Percentiles rank a stretch among this genome's conserved stretches.
phyloP scores from a whole-genome alignment of 805 yeast genomes.

The Kluyveromyces nonfermentans region DNA sequence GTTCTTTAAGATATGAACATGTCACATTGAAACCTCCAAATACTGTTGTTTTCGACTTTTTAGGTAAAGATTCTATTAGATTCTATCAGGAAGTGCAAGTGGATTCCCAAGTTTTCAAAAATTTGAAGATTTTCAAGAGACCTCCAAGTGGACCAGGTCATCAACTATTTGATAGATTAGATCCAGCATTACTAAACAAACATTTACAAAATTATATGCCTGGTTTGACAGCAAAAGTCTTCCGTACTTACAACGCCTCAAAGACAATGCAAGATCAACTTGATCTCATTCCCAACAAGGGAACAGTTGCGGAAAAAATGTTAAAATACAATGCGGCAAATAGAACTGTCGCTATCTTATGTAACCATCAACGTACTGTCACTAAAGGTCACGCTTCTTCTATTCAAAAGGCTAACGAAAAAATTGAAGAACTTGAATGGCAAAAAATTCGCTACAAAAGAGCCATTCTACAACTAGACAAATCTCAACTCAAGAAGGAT shows the following conservation, averaged over 20 bases:
- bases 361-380: slow-evolving; percentile 95
- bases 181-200: slow-evolving; percentile 73
- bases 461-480: slow-evolving; percentile 61
- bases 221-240: slow-evolving; percentile 91
- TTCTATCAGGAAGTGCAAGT: slow-evolving; percentile 90
- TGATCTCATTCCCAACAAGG: slow-evolving; percentile 75
- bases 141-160: slow-evolving; percentile 88
- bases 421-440: slow-evolving; percentile 76
- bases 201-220: slow-evolving; percentile 85
- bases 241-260: slow-evolving; percentile 95
- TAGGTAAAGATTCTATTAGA: slow-evolving; percentile 93
- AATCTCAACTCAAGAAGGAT: slow-evolving; percentile 38
- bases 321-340: slow-evolving; percentile 89
- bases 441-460: slow-evolving; percentile 65
- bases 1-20: slow-evolving; percentile 87
- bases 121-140: slow-evolving; percentile 77
- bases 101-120: slow-evolving; percentile 84
- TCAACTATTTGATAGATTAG: slow-evolving; percentile 82
- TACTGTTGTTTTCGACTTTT: slow-evolving; percentile 78
- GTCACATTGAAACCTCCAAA: slow-evolving; percentile 77
- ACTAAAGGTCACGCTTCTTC: slow-evolving; percentile 75
- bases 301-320: slow-evolving; percentile 80
- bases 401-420: slow-evolving; percentile 70
- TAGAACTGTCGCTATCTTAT: slow-evolving; percentile 86
- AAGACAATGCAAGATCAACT: slow-evolving; percentile 94